Base-by-base conservation (phyloP, 129 eudicot species). In the Centaurea solstitialis region DNA sequence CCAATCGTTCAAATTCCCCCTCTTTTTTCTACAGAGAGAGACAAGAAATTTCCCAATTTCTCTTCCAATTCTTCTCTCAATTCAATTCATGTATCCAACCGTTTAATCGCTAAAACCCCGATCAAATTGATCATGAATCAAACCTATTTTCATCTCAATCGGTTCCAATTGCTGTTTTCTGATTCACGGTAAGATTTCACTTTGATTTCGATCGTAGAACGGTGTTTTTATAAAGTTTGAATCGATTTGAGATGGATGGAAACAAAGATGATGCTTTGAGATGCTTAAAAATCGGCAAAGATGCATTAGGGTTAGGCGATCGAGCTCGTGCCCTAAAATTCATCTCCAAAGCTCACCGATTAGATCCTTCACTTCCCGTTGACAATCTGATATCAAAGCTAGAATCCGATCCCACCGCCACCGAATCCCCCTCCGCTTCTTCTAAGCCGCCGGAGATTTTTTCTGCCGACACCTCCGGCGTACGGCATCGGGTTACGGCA, bases 251-350 rank as follows among this genome's bases (percentile, higher is more conserved):
- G 64, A 92, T 90, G 97, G 97, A 92, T 79, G 97, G 97, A 11
- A 92, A 92, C 68, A 92, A 90, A 85, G 97, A 92, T 45, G 97
- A 92, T 41, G 97, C 97, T 23, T 18, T 90, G 13, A 90, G 88
- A 67, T 92, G 97, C 53, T 89, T 92, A 76, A 81, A 88, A 35
- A 90, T 92, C 80, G 97, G 91, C 22, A 80, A 80, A 70, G 83
- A 81, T 45, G 87, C 97, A 12, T 69, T 92, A 73, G 85, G 84
- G 43, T 76, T 86, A 22, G 94, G 94, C 72, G 91, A 92, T 85
- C 82, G 75, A 65, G 35, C 17, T 41, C 94, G 94, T 62, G 97
- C 94, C 38, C 69, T 78, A 15, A 92, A 92, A 77, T 92, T 92
- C 74, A 80, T 92, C 6, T 50, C 77, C 0, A 92, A 92, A 76